Conservation (phyloP, 1,284 basidiomycete species). For the Exsudoporus floridanus region DNA sequence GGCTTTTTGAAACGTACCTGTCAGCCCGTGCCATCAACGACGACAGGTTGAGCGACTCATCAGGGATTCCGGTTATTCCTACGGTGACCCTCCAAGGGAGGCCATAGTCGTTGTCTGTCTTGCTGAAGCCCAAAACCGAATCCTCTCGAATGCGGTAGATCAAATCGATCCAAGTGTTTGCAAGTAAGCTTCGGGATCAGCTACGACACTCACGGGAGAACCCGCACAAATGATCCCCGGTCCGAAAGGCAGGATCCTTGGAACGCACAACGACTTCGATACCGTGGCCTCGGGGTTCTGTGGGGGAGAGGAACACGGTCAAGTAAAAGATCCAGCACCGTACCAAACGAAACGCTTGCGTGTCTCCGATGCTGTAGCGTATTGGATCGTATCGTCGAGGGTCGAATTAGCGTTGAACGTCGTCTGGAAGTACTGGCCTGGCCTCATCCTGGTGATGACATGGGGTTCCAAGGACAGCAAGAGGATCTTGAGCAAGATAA, state of each 20-base stretch:
- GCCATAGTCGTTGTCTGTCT: constrained; percentile 20
- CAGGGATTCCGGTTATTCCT: constrained; percentile 15
- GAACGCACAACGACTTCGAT: constrained; percentile 19
- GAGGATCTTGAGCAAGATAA: constrained; percentile 19
- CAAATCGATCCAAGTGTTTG: too few species aligned
- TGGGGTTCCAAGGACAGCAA: constrained; percentile 15
- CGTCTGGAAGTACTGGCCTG: too few species aligned
- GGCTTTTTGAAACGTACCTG: constrained; percentile 5
- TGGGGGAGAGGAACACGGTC: background rate
- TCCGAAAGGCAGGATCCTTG: constrained; percentile 13
- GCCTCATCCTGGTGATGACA: constrained; percentile 3
- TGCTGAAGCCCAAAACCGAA: constrained; percentile 10
- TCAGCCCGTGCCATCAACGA: background rate
- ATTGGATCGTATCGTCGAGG: background rate
- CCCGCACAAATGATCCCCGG: constrained; percentile 18
- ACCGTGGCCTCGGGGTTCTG: constrained; percentile 9
- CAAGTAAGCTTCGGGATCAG: too few species aligned
- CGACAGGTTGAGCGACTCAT: background rate
- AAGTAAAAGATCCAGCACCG: background rate
- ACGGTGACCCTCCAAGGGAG: constrained; percentile 21
- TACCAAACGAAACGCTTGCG: constrained; percentile 1
- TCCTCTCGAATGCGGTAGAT: constrained; percentile 23
- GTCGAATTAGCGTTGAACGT: too few species aligned
- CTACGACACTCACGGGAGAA: constrained; percentile 8
- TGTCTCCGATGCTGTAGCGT: too few species aligned